These are phyloP conservation scores for Sicyos edulis DNA, from an alignment of 306 rosid genomes.

Conservation along the genomic window DNA sequence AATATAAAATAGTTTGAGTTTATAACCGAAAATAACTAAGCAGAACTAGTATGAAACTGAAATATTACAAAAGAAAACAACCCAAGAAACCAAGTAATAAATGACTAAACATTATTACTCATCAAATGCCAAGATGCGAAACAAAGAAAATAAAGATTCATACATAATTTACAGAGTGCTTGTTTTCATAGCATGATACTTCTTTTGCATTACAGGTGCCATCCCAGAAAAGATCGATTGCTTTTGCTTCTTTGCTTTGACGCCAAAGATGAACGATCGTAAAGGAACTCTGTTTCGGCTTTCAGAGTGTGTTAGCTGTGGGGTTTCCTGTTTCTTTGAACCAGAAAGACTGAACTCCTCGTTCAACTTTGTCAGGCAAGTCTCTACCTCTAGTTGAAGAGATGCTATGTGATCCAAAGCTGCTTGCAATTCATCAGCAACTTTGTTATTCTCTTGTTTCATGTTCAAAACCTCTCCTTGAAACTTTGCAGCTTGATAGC, in stretches of 20 bases:
- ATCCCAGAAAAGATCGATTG: slow-evolving; percentile 67
- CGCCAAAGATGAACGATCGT: slow-evolving; percentile 79
- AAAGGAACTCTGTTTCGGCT: slow-evolving; percentile 55
- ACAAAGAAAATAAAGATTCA: slow-evolving; percentile 17
- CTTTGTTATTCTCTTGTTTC: slow-evolving; percentile 93
- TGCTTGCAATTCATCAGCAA: slow-evolving; percentile 76
- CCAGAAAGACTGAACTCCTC: slow-evolving; percentile 51
- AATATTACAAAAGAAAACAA: too few species aligned
- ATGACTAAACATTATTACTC: too few species aligned
- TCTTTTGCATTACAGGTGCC: slow-evolving; percentile 61
- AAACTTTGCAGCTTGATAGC: slow-evolving; percentile 95
- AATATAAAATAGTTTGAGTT: too few species aligned
- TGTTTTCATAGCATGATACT: slow-evolving; percentile 35
- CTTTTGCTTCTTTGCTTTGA: slow-evolving; percentile 62
- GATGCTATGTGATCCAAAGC: slow-evolving; percentile 56
- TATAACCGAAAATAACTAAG: too few species aligned
- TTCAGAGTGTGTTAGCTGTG: slow-evolving; percentile 40
- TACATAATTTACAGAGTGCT: slow-evolving; percentile 30
- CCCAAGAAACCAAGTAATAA: too few species aligned
- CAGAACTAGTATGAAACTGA: too few species aligned
- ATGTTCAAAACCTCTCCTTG: slow-evolving; percentile 93
- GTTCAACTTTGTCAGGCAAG: slow-evolving; percentile 48
- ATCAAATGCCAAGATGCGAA: slow-evolving; percentile 14
- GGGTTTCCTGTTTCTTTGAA: slow-evolving; percentile 41
- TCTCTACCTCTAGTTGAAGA: slow-evolving; percentile 61